A percentile compares a stretch with the other conserved stretches of the same genome.
phyloP scores from a whole-genome alignment of 2,329 filamentous ascomycete genomes.

The Parastagonospora nodorum region DNA sequence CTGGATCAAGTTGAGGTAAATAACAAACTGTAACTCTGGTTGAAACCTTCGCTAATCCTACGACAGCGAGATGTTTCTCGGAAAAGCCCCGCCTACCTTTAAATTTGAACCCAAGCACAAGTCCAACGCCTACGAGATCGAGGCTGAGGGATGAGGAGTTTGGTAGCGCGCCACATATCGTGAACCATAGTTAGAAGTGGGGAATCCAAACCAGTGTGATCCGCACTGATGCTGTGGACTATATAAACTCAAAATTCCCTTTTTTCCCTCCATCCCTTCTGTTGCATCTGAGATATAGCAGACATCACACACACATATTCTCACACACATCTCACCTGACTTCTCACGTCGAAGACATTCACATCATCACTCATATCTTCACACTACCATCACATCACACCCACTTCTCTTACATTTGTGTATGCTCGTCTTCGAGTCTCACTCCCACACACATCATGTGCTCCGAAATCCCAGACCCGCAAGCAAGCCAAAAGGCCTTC shows the following conservation, averaged over 20 bases:
- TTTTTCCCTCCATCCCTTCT: neutral
- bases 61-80: constrained; percentile 92
- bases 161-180: neutral
- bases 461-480: no score
- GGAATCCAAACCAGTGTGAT: neutral
- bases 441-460: neutral
- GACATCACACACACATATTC: no score
- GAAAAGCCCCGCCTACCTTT: constrained; percentile 86
- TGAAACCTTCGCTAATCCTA: constrained; percentile 14
- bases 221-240: neutral
- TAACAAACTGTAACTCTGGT: neutral
- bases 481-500: neutral
- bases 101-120: constrained; percentile 98
- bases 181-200: neutral
- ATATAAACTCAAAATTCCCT: neutral
- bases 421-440: neutral
- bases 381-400: neutral
- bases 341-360: neutral
- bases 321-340: no score
- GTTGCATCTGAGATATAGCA: no score
- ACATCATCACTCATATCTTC: neutral
- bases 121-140: constrained; percentile 85
- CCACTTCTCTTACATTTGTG: neutral
- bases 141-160: constrained; percentile 50
- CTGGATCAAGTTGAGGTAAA: constrained; percentile 97